phyloP scores from a whole-genome alignment of 306 rosid genomes.

The Prunus fruticosa region DNA sequence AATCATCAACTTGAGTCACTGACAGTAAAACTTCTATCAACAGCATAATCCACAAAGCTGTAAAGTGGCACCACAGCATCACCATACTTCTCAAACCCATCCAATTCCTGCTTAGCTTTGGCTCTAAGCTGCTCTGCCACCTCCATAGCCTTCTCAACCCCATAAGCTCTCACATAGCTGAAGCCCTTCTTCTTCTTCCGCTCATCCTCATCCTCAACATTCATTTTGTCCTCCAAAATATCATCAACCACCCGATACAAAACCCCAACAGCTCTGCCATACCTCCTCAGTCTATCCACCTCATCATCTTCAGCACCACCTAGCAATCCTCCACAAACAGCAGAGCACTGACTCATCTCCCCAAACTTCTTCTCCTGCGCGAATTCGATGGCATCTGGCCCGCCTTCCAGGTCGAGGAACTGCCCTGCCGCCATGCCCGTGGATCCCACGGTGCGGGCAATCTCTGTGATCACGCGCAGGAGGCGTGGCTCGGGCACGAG shows the following conservation, averaged over 20 bases:
- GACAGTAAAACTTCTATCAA: slow-evolving; percentile 69
- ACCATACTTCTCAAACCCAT: slow-evolving; percentile 78
- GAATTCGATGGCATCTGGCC: slow-evolving; percentile 59
- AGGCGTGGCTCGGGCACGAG: slow-evolving; percentile 68
- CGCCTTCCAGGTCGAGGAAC: slow-evolving; percentile 82
- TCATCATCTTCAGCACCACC: slow-evolving; percentile 82
- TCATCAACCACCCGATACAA: slow-evolving; percentile 74
- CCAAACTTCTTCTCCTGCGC: slow-evolving; percentile 92
- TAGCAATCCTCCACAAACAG: slow-evolving; percentile 86
- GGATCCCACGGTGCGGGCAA: slow-evolving; percentile 85
- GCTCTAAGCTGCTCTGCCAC: slow-evolving; percentile 72
- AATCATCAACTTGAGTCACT: slow-evolving; percentile 37
- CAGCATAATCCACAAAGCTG: slow-evolving; percentile 92
- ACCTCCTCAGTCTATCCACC: slow-evolving; percentile 75
- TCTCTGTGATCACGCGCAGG: slow-evolving; percentile 82
- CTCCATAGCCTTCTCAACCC: slow-evolving; percentile 74
- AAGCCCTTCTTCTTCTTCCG: slow-evolving; percentile 43
- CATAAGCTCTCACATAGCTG: slow-evolving; percentile 67
- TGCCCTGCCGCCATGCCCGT: slow-evolving; percentile 99
- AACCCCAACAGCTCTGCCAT: slow-evolving; percentile 88
- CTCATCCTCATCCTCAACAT: slow-evolving; percentile 20
- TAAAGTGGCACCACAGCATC: slow-evolving; percentile 69
- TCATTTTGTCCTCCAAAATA: slow-evolving; percentile 48
- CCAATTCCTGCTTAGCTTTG: slow-evolving; percentile 73
- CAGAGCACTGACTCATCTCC: slow-evolving; percentile 92